Evolutionary conservation across 176 grass and related monocot genomes (phyloP), one percentile per base, ranked within the genome.

Genomic region (barley (Hordeum vulgare)): DNA sequence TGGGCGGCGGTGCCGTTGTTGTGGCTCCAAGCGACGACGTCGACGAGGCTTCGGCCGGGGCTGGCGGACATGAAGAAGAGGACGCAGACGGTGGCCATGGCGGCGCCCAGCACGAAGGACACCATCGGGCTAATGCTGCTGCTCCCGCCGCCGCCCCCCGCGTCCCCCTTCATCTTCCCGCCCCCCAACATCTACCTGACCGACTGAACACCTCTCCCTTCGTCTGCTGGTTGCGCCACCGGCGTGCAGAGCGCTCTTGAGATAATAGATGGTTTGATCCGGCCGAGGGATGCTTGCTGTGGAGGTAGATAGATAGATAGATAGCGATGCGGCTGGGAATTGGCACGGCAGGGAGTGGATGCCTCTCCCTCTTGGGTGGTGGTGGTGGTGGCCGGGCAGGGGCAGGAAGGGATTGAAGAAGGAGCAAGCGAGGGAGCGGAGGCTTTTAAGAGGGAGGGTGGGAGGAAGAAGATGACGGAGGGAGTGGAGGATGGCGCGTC

Each of bases 31-130:
- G 75, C 80, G 18, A 84, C 31, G 84, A 90, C 40, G 75, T 90
- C 89, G 23, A 51, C 51, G 59, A 90, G 84, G 0, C 88, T 80
- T 0, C 80, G 49, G 1, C 47, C 71, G 10, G 92, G 89, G 61
- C 79, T 87, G 6, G 93, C 90, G 8, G 90, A 90, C 85, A 92
- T 74, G 93, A 90, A 90, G 85, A 92, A 85, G 83, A 95, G 88
- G 24, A 90, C 78, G 80, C 85, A 95, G 81, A 90, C 93, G 80
- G 90, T 90, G 79, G 85, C 90, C 90, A 86, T 82, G 93, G 90
- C 90, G 73, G 93, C 93, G 67, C 93, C 93, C 7, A 95, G 75
- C 11, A 78, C 34, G 90, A 95, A 95, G 35, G 93, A 92, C 11
- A 95, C 86, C 7, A 95, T 51, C 35, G 93, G 93, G 78, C 79